A percentile compares a stretch with the other conserved stretches of the same genome.
Conservation (phyloP, 2,329 filamentous ascomycete genomes). For the Xylaria sp. region DNA sequence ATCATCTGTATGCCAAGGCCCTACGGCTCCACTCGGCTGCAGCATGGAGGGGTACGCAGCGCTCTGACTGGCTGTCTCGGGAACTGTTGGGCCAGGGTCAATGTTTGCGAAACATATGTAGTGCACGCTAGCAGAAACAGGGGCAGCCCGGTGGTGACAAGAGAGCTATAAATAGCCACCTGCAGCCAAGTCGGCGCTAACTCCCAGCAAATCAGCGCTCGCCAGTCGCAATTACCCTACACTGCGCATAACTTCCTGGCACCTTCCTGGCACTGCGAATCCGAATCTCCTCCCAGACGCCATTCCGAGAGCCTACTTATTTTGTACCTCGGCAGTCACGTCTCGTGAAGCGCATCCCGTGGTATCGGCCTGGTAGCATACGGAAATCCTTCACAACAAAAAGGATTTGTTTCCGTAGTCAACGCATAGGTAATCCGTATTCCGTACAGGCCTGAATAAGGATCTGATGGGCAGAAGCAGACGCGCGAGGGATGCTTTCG, state of each 20-base stretch:
- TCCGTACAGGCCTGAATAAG: background rate
- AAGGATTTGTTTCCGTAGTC: no score
- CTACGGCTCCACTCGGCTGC: constrained; percentile 20
- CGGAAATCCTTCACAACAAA: background rate
- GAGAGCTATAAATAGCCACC: constrained; percentile 29
- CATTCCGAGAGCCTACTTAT: no score
- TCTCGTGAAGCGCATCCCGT: no score
- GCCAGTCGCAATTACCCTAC: constrained; percentile 6
- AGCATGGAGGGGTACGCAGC: constrained; percentile 15
- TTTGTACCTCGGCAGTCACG: no score
- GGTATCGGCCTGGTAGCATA: background rate
- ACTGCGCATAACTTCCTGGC: background rate
- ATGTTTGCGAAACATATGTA: constrained; percentile 30
- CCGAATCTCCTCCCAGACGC: no score
- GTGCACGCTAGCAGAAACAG: constrained; percentile 7
- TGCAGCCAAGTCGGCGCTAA: constrained; percentile 23
- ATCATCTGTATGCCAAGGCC: constrained; percentile 21
- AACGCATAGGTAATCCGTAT: background rate
- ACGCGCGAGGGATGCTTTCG: background rate
- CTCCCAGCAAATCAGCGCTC: constrained; percentile 18
- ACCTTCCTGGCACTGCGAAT: background rate
- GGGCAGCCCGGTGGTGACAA: constrained; percentile 12
- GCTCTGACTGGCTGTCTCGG: constrained; percentile 24
- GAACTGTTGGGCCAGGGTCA: constrained; percentile 20
- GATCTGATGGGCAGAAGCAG: background rate